Base-by-base conservation (phyloP, 1,284 basidiomycete species). In the Melampsora americana region DNA sequence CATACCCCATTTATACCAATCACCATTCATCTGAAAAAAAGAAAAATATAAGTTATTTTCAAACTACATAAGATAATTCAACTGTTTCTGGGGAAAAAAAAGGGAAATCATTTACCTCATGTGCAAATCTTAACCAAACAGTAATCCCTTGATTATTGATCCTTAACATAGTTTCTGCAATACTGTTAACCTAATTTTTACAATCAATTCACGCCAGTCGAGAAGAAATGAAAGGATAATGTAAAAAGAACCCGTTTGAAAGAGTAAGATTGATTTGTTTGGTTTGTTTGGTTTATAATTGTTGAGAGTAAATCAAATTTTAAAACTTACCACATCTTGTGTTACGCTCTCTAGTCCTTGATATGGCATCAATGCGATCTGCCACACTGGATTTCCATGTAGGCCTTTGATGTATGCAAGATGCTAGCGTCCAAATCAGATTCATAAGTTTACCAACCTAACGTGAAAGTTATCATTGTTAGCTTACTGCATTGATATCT, bases 101-200 rank as follows among this genome's bases (percentile, higher is more conserved):
- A n/a, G n/a, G n/a, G n/a, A n/a, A n/a, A n/a, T n/a, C n/a, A n/a
- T n/a, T n/a, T n/a, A 75, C 73, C 73, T 75, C 73, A 26, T 75
- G 73, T 67, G 73, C 73, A 56, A 75, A 75, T 50, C 73, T 67
- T 28, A 75, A 42, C 73, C 73, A 75, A 18, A 75, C 73, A 1
- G 56, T 64, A 26, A 75, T 68, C 1, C 66, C 66, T 30, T 62
- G 65, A 12, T 44, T 50, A 35, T 75, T 75, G 12, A 75, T 61
- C 65, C 32, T 48, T 18, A 20, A 26, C 73, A 75, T 75, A 26
- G 67, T 75, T 14, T 48, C 62, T 23, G 66, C 73, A 23, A 75
- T 75, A 0, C 20, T 23, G 12, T 75, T 53, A 26, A 65, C 73
- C 73, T 75, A 18, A 9, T 35, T 35, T 35, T 35, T 35, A n/a